Evolutionary conservation across 345 rosid species (phyloP), one percentile per base, ranked within the genome.

Genomic region (Excoecaria cochinchinensis): DNA sequence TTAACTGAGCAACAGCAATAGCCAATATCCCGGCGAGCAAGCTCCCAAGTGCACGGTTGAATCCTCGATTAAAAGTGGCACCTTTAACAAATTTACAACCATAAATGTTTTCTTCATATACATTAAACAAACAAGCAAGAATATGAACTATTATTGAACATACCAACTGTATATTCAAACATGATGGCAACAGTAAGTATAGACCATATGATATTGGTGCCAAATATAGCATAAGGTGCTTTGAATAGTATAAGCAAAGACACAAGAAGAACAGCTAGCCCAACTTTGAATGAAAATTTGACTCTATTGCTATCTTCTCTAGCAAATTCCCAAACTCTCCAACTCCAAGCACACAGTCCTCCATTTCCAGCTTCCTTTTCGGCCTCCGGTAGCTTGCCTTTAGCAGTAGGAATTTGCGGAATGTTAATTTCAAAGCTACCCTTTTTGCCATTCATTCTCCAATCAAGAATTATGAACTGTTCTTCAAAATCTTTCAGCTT

Each of bases 81-180:
- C 94, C 94, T 88, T 53, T 14, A 74, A 60, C 76, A 70, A 72
- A 48, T 51, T 19, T 22, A 56, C 40, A 57, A 4, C 6, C 69
- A 48, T 19, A 52, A 31, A 21, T 31, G 2, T 31, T 31, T 31
- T 2, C 31, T 31, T 31, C 31, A 31, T 31, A 31, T 31, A 31
- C 31, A 31, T 31, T 31, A 31, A 31, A 31, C 31, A 2, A 31
- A 31, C 31, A 31, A 0, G 31, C 9, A 47, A 22, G 50, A 46
- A 57, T 21, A 69, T 71, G 31, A 67, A 44, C 19, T 47, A 53
- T 50, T 14, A 38, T 69, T 12, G 31, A 25, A 44, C 88, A 5
- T 86, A 87, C 94, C 94, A 3, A 88, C 94, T 38, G 92, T 87
- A 71, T 83, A 86, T 80, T 90, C 94, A 66, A 88, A 88, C 92